Evolutionary conservation across 2,329 filamentous ascomycete genomes (phyloP).

Genomic region (Lachnellula willkommii): DNA sequence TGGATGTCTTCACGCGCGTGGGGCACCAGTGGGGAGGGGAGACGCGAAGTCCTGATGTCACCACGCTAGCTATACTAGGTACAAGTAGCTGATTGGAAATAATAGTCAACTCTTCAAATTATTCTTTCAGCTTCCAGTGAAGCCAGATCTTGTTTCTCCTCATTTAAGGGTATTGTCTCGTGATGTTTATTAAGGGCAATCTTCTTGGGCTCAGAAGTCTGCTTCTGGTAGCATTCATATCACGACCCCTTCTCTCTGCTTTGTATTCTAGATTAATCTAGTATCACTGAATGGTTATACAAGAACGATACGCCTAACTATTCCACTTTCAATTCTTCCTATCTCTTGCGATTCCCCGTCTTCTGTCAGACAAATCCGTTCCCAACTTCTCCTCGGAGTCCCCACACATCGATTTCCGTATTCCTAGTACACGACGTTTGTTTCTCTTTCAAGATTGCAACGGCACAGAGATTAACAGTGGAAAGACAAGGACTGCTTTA

Average conservation of each 20-base stretch:
- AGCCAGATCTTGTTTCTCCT: background rate
- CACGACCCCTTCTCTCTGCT: constrained; percentile 7
- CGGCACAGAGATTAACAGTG: background rate
- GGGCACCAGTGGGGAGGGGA: background rate
- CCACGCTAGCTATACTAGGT: background rate
- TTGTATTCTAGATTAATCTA: too few relatives aligned
- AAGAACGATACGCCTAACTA: too few relatives aligned
- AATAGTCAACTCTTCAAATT: background rate
- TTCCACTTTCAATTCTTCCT: too few relatives aligned
- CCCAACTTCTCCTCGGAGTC: background rate
- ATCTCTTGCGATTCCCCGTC: too few relatives aligned
- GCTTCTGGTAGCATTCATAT: constrained; percentile 11
- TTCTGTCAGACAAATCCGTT: background rate
- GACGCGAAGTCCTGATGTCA: background rate
- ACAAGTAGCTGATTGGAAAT: background rate
- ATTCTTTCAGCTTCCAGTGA: background rate
- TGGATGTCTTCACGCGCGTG: background rate
- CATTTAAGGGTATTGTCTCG: too few relatives aligned
- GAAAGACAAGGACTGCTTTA: background rate
- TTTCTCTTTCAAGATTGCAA: background rate
- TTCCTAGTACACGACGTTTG: background rate
- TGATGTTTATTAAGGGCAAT: too few relatives aligned
- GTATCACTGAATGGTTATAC: too few relatives aligned
- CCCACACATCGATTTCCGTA: too few relatives aligned
- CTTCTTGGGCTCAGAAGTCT: constrained; percentile 7